These are phyloP conservation scores for Populus tremula DNA, from an alignment of 345 rosid genomes.

Conservation along the genomic window DNA sequence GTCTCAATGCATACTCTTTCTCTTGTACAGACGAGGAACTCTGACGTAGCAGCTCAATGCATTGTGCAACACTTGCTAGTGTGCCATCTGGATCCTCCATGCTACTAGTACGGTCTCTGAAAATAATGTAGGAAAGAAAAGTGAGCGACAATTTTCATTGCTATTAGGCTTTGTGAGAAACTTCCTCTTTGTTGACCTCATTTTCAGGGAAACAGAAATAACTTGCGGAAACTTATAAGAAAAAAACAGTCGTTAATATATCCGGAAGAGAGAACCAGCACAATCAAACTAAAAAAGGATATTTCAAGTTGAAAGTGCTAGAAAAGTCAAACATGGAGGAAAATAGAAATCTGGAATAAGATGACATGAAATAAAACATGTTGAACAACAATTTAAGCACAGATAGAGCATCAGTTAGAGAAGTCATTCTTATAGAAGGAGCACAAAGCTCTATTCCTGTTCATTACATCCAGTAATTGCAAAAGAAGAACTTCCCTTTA, in stretches of 20 bases:
- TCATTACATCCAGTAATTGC: neutral
- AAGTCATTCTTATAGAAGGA: neutral
- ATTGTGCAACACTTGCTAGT: conserved; percentile 97
- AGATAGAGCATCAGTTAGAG: neutral
- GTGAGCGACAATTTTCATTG: conserved; percentile 8
- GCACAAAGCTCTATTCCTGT: neutral
- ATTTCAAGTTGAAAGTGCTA: neutral
- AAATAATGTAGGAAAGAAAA: conserved; percentile 27
- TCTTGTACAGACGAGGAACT: conserved; percentile 85
- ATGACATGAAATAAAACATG: neutral
- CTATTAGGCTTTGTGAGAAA: neutral
- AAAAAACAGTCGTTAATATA: neutral
- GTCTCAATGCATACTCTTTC: conserved; percentile 82
- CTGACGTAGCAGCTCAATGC: conserved; percentile 95
- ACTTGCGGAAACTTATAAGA: neutral
- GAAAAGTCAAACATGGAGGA: neutral
- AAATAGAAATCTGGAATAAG: neutral
- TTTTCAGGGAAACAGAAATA: neutral
- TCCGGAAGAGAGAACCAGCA: neutral
- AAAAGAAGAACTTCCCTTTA: neutral
- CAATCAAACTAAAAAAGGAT: neutral
- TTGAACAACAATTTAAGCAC: neutral
- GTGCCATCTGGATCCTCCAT: conserved; percentile 99
- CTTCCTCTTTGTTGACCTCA: neutral
- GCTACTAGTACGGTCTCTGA: conserved; percentile 86